Evolutionary conservation across 805 yeast genomes (phyloP).

Genomic region (Barnettozyma botsteinii): DNA sequence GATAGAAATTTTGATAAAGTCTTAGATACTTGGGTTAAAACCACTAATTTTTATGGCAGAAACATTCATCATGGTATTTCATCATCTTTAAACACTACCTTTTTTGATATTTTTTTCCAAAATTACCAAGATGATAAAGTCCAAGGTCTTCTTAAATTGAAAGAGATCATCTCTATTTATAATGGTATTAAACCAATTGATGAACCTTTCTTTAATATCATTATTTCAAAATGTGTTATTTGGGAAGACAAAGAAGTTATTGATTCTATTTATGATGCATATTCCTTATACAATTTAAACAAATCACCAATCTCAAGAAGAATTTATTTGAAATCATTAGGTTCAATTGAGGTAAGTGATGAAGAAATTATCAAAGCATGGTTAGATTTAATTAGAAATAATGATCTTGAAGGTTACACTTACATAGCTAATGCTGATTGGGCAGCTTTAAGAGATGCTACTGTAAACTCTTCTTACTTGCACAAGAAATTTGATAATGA

Average conservation of each 20-base stretch:
- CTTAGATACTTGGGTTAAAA: conserved; percentile 55
- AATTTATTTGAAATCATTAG: conserved; percentile 66
- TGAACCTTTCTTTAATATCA: conserved; percentile 77
- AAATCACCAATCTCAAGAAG: conserved; percentile 68
- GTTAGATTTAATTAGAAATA: conserved; percentile 46
- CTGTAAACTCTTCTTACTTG: conserved; percentile 27
- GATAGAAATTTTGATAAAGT: conserved; percentile 54
- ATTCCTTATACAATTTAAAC: conserved; percentile 48
- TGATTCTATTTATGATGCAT: conserved; percentile 57
- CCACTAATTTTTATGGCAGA: conserved; percentile 52
- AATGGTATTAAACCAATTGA: conserved; percentile 55
- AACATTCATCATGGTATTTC: conserved; percentile 63
- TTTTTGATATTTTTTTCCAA: conserved; percentile 63
- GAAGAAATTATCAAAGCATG: conserved; percentile 52
- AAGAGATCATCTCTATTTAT: conserved; percentile 50
- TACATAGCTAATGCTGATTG: conserved; percentile 81
- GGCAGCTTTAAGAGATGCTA: conserved; percentile 78
- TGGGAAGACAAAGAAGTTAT: conserved; percentile 68
- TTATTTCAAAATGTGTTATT: conserved; percentile 56
- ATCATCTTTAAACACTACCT: conserved; percentile 63
- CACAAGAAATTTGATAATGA: conserved; percentile 4
- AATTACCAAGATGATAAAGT: conserved; percentile 41
- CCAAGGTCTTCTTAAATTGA: conserved; percentile 53
- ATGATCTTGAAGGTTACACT: conserved; percentile 45
- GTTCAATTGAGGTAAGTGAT: conserved; percentile 46